phyloP scores from a whole-genome alignment of 2,329 filamentous ascomycete species.

The Ophiostoma montium region DNA sequence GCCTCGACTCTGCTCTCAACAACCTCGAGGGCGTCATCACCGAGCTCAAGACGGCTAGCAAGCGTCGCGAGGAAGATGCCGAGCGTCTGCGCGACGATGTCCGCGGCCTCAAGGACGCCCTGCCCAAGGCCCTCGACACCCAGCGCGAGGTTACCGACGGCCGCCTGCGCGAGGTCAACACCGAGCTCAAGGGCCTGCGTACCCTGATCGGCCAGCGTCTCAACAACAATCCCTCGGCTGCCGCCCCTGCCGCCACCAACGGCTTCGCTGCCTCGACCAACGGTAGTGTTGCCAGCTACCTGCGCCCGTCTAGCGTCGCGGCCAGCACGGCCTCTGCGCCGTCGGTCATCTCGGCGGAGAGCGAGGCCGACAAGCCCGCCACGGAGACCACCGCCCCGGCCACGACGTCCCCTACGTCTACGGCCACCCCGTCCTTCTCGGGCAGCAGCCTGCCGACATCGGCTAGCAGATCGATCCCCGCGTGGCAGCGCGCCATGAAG shows the following conservation, averaged over 20 bases:
- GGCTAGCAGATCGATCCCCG: conserved; percentile 51
- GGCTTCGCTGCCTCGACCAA: not conserved
- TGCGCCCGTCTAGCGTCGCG: conserved; percentile 16
- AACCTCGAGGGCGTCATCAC: conserved; percentile 75
- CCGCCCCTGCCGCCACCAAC: not conserved
- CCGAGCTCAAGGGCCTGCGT: conserved; percentile 85
- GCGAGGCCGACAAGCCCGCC: conserved; percentile 15
- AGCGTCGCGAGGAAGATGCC: conserved; percentile 74
- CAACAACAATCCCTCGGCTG: conserved; percentile 20
- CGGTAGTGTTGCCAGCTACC: conserved; percentile 15
- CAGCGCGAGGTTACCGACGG: conserved; percentile 75
- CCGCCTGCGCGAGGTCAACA: conserved; percentile 70
- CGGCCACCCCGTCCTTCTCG: not conserved
- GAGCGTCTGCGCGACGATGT: conserved; percentile 80
- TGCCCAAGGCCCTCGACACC: conserved; percentile 77
- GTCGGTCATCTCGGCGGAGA: conserved; percentile 6
- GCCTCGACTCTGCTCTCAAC: conserved; percentile 64
- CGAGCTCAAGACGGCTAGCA: conserved; percentile 69
- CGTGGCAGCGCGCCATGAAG: conserved; percentile 64
- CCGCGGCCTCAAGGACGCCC: conserved; percentile 63
- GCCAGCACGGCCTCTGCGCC: conserved; percentile 12
- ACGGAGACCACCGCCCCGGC: conserved; percentile 4
- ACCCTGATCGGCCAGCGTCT: conserved; percentile 59
- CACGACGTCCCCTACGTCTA: not conserved
- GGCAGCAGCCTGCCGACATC: conserved; percentile 24